Base-by-base conservation (phyloP, 371 early-diverging fungal species). In the Dinochytrium kinnereticum region DNA sequence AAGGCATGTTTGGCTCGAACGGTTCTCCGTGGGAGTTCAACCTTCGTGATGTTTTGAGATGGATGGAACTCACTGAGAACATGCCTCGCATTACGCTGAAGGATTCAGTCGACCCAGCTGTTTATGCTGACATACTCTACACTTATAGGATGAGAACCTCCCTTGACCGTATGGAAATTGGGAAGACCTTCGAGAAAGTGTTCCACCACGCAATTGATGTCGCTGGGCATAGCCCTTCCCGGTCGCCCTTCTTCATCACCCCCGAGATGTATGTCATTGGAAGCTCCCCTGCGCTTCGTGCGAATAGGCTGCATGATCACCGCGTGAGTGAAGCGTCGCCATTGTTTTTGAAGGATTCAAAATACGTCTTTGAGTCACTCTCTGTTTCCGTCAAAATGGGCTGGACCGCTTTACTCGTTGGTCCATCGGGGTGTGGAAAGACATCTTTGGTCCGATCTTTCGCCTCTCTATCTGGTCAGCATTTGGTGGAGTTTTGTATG, bases 21-120 rank as follows among this genome's bases (percentile, higher is more conserved):
- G 99, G 99, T n/a, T 85, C 90, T 21, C 99, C 99, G 1, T 98
- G 98, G 98, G 98, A 98, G 78, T 98, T 98, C 82, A 98, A 98
- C 76, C 81, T 98, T 68, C 93, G 99, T 51, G 99, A 98, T 86
- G 92, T 97, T 28, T 90, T 95, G 83, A 91, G 99, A 61, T 97
- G 98, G 94, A 84, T 98, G 71, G 95, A 96, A 55, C 79, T 96
- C 34, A 40, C 37, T 19, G 31, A 10, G 10, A 15, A 13, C 15
- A 61, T 21, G 7, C 61, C 61, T 5, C 3, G 61, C 13, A 7
- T 31, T 61, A 3, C 36, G 7, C 34, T 34, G 19, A 37, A 13
- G 37, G 61, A 7, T 5, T 13, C 36, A 5, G 31, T 37, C 36
- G 61, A 34, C 61, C 36, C 61, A 17, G 26, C 31, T 2, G 19